Evolutionary conservation across 2,329 filamentous ascomycete genomes (phyloP), one percentile per base, ranked within the genome.

Genomic region (Knoxdaviesia capensis): DNA sequence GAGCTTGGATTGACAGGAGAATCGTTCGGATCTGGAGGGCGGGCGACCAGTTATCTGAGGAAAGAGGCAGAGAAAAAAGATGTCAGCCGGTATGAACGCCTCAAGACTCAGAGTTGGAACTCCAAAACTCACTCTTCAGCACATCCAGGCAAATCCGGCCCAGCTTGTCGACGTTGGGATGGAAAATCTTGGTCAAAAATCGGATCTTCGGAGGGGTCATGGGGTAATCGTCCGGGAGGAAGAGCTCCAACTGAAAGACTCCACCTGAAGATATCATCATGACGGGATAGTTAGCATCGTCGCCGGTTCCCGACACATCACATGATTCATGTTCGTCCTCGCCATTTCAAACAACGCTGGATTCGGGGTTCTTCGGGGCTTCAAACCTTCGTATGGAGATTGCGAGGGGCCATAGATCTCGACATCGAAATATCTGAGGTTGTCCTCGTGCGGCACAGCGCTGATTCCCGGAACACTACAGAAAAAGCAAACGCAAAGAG

Each of bases 171-270:
- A 98, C 94, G 59, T 98, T 98, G 41, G 90, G 90, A 59, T 98
- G 92, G 63, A 96, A 98, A 60, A 98, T 96, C 65, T 94, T 94
- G 52, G 92, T 98, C 41, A 98, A 69, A 63, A 98, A 98, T 43
- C 90, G 83, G 56, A 98, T 94, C 69, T 94, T 94, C 38, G 90
- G 90, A 42, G 90, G 88, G 33, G 86, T 94, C 90, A 98, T 98
- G 36, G 90, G 90, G 59, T 98, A 98, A 65, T 98, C 90, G 55
- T 98, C 90, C 38, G 92, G 92, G 29, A 98, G 72, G 60, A 98
- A 98, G 20, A 98, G 76, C 61, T 98, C 90, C 47, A 96, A 80
- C 62, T 92, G 88, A 69, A 98, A 98, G 48, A 94, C 72, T 40
- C 92, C 90, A 43, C 70, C 71, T 75, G 44, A 44, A 31, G 28